These are phyloP conservation scores for Pseudoturritis turrita DNA, from an alignment of 345 rosid genomes.

Conservation along the genomic window DNA sequence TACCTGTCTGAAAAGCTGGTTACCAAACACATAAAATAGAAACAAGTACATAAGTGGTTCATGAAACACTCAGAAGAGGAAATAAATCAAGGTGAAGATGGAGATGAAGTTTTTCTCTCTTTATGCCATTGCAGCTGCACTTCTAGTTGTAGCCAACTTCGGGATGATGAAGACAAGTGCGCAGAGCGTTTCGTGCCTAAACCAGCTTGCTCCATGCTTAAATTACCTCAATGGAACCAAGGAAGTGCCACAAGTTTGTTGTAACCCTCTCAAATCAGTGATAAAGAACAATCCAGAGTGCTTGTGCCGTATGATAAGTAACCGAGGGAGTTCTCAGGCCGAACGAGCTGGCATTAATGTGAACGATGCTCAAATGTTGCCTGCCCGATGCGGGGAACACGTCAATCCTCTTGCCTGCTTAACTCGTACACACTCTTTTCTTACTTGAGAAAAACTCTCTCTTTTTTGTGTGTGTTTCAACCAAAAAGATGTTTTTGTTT, in stretches of 20 bases:
- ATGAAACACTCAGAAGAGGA: not conserved
- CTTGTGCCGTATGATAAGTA: constrained; percentile 59
- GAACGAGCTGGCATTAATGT: constrained; percentile 58
- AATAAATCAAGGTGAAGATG: not conserved
- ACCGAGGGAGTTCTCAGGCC: constrained; percentile 45
- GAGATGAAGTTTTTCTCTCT: constrained; percentile 15
- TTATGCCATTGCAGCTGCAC: constrained; percentile 6
- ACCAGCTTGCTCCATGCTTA: constrained; percentile 56
- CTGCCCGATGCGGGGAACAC: constrained; percentile 61
- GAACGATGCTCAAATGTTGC: constrained; percentile 59
- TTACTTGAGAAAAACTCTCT: not conserved
- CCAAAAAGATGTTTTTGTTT: not conserved
- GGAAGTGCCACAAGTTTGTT: constrained; percentile 54
- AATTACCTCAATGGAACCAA: constrained; percentile 48
- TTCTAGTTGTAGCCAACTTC: constrained; percentile 16
- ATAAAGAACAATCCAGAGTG: constrained; percentile 52
- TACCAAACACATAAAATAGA: constrained; percentile 14
- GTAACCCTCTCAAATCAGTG: constrained; percentile 58
- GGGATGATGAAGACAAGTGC: constrained; percentile 1
- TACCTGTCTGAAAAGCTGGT: constrained; percentile 26
- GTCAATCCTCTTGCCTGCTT: constrained; percentile 64
- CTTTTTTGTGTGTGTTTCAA: not conserved
- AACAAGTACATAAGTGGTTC: constrained; percentile 9
- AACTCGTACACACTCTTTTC: constrained; percentile 18
- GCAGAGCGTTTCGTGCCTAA: constrained; percentile 42